Evolutionary conservation across 768 basidiomycete species (phyloP).

Genomic region (Tricholoma bakamatsutake): DNA sequence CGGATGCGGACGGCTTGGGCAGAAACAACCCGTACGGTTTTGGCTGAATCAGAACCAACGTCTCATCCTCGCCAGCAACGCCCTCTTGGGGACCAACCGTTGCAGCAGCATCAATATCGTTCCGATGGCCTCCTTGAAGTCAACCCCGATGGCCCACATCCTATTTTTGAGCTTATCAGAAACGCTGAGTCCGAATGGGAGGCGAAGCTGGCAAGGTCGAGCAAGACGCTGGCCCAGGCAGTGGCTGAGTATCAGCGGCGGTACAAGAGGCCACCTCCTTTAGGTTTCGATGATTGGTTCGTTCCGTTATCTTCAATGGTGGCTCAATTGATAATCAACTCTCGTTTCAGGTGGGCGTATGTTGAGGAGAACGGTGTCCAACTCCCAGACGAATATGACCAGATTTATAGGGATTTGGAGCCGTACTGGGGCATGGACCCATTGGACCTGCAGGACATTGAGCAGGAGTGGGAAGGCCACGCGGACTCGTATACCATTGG

Average conservation of each 20-base stretch:
- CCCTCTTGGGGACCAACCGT: slow-evolving; percentile 1
- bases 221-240: slow-evolving; percentile 69
- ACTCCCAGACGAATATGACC: slow-evolving; percentile 69
- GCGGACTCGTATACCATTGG: slow-evolving; percentile 35
- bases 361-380: slow-evolving; percentile 2
- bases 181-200: slow-evolving; percentile 67
- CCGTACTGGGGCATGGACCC: slow-evolving; percentile 71
- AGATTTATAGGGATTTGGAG: slow-evolving; percentile 63
- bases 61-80: slow-evolving; percentile 1
- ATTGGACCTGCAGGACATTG: slow-evolving; percentile 27
- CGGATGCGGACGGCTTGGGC: slow-evolving; percentile 12
- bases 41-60: slow-evolving; percentile 6
- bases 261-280: slow-evolving; percentile 71
- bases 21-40: slow-evolving; percentile 5
- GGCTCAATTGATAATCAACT: neutral
- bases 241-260: slow-evolving; percentile 71
- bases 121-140: slow-evolving; percentile 36
- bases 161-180: slow-evolving; percentile 71
- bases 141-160: slow-evolving; percentile 47
- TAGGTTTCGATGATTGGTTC: slow-evolving; percentile 85
- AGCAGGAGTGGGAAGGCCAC: slow-evolving; percentile 31
- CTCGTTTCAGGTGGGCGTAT: slow-evolving; percentile 1
- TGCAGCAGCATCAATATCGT: slow-evolving; percentile 29
- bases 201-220: slow-evolving; percentile 55
- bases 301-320: slow-evolving; percentile 16